phyloP scores from a whole-genome alignment of 805 yeast genomes.

The Cyberlindnera mycetangii region DNA sequence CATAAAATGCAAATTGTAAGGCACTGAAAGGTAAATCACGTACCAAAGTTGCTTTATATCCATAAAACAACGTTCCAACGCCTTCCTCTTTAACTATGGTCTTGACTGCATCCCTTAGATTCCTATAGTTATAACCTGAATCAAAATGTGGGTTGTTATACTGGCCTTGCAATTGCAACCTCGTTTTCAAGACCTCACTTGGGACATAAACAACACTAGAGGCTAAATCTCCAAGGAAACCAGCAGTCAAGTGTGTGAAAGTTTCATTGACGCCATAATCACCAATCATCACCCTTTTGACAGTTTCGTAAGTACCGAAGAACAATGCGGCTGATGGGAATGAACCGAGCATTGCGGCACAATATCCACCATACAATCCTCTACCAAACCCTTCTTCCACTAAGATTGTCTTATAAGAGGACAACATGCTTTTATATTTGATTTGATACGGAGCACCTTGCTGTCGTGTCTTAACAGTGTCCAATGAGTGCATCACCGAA shows the following conservation, averaged over 20 bases:
- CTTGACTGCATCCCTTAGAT: slow-evolving; percentile 65
- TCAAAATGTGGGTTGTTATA: slow-evolving; percentile 74
- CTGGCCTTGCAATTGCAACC: slow-evolving; percentile 89
- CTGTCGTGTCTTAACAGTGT: slow-evolving; percentile 95
- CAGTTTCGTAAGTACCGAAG: slow-evolving; percentile 83
- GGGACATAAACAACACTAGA: slow-evolving; percentile 91
- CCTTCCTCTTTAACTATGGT: slow-evolving; percentile 75
- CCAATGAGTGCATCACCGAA: slow-evolving; percentile 89
- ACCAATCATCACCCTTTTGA: slow-evolving; percentile 68
- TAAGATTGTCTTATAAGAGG: slow-evolving; percentile 74
- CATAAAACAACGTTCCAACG: slow-evolving; percentile 69
- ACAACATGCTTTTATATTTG: slow-evolving; percentile 71
- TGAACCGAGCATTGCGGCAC: slow-evolving; percentile 89
- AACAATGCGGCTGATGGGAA: slow-evolving; percentile 94
- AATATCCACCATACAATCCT: slow-evolving; percentile 90
- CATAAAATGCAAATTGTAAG: slow-evolving; percentile 93
- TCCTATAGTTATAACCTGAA: slow-evolving; percentile 83
- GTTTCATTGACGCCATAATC: slow-evolving; percentile 73
- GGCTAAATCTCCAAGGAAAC: slow-evolving; percentile 90
- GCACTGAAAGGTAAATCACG: slow-evolving; percentile 97
- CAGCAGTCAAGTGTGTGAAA: slow-evolving; percentile 74
- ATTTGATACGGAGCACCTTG: slow-evolving; percentile 79
- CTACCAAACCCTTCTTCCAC: slow-evolving; percentile 78
- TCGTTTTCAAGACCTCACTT: slow-evolving; percentile 87
- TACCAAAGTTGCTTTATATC: slow-evolving; percentile 89